Percentiles rank a stretch among this genome's conserved stretches.
These are phyloP conservation scores for Aspergillus conjunctus DNA, from an alignment of 495 filamentous ascomycete genomes.

Conservation along the genomic window DNA sequence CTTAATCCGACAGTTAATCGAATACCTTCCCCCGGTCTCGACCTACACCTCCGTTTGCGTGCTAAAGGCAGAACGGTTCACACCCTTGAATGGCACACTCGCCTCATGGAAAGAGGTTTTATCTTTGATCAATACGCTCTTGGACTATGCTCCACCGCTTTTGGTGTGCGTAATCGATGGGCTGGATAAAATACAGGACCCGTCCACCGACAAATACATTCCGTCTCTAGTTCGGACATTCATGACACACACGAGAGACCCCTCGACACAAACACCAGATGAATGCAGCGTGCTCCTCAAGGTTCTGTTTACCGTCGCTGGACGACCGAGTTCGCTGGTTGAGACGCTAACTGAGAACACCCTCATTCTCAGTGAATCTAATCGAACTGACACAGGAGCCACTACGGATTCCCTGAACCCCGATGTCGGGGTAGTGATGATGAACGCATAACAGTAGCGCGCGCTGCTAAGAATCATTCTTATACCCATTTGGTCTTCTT, in stretches of 20 bases:
- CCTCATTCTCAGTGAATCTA: slow-evolving; percentile 37
- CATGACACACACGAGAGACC: slow-evolving; percentile 42
- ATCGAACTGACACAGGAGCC: slow-evolving; percentile 24
- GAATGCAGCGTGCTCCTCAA: slow-evolving; percentile 42
- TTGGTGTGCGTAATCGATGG: slow-evolving; percentile 48
- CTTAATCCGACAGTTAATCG: slow-evolving; percentile 52
- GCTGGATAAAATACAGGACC: slow-evolving; percentile 41
- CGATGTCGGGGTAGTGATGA: slow-evolving; percentile 42
- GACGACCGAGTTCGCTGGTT: slow-evolving; percentile 38
- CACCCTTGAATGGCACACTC: slow-evolving; percentile 42
- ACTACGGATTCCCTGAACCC: slow-evolving; percentile 31
- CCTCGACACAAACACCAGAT: slow-evolving; percentile 21
- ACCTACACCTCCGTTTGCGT: slow-evolving; percentile 43
- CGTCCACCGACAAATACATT: slow-evolving; percentile 40
- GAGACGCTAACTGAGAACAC: slow-evolving; percentile 45
- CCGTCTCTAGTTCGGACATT: slow-evolving; percentile 42
- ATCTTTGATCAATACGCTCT: slow-evolving; percentile 41
- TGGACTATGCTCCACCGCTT: slow-evolving; percentile 46
- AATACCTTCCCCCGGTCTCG: slow-evolving; percentile 44
- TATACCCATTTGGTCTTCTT: not conserved
- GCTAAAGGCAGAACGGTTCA: slow-evolving; percentile 44
- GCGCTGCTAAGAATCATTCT: not conserved
- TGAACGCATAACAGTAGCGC: slow-evolving; percentile 40
- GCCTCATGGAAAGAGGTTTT: slow-evolving; percentile 46
- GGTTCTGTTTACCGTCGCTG: slow-evolving; percentile 45